Conservation (phyloP, 345 rosid species). For the Murraya paniculata region DNA sequence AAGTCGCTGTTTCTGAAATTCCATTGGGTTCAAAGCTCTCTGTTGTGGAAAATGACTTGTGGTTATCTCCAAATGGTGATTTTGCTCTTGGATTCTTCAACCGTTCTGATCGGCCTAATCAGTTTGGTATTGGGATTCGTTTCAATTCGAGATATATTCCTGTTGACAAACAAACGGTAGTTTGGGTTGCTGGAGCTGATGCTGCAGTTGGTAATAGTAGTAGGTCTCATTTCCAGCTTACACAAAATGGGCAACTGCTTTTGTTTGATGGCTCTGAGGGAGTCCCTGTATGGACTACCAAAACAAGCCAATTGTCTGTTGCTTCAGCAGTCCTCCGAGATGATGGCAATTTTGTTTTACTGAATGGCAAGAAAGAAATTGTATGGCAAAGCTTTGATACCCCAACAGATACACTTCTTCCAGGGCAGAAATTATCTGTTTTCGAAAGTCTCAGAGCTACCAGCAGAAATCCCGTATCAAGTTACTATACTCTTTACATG, state of each 20-base stretch:
- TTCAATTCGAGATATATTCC: conserved; percentile 63
- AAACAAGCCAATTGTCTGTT: conserved; percentile 49
- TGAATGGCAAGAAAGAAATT: conserved; percentile 36
- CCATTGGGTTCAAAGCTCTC: conserved; percentile 61
- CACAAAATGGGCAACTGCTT: conserved; percentile 54
- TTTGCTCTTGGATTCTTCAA: conserved; percentile 68
- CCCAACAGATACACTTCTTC: conserved; percentile 72
- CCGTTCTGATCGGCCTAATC: conserved; percentile 47
- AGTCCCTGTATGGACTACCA: conserved; percentile 53
- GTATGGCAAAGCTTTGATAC: conserved; percentile 79
- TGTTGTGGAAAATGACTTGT: conserved; percentile 42
- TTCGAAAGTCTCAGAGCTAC: conserved; percentile 56
- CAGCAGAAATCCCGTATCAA: conserved; percentile 51
- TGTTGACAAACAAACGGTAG: conserved; percentile 39
- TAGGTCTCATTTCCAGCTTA: conserved; percentile 65
- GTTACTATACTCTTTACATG: conserved; percentile 68
- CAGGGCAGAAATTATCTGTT: conserved; percentile 55
- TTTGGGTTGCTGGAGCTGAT: conserved; percentile 81
- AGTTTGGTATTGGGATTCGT: conserved; percentile 68
- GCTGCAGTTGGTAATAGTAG: conserved; percentile 42
- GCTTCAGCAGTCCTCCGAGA: conserved; percentile 57
- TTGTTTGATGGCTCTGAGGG: conserved; percentile 51
- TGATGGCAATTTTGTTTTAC: conserved; percentile 69
- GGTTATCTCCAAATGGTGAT: conserved; percentile 70
- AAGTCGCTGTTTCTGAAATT: conserved; percentile 45